Evolutionary conservation across 2,329 filamentous ascomycete species (phyloP), one percentile per base, ranked within the genome.

Genomic region (Ophiostoma tasmaniense): DNA sequence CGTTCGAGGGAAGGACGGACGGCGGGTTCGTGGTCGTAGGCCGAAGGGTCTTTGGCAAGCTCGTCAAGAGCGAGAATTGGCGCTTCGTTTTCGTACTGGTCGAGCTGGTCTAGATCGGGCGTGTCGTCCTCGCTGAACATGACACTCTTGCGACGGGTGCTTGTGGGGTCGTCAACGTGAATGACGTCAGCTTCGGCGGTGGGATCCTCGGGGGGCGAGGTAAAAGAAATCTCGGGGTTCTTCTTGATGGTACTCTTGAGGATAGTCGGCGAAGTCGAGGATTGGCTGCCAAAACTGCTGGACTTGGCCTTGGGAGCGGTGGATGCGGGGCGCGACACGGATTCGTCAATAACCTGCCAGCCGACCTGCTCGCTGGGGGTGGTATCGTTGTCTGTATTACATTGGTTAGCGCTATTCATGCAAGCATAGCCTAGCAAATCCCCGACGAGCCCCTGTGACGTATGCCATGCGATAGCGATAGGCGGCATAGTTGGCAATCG

Each of bases 21-120:
- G 17, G 93, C 95, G 28, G 95, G 92, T 67, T 91, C 88, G 75
- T 92, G 83, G 73, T 86, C 87, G 69, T 89, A 89, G 17, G 84
- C 84, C 42, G 85, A 84, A 0, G 88, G 86, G 68, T 90, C 86
- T 77, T 93, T 94, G 70, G 87, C 84, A 37, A 96, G 84, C 79
- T 98, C 93, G 75, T 98, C 95, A 0, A 91, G 85, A 8, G 95
- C 95, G 66, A 99, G 81, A 72, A 99, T 97, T 0, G 94, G 93
- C 35, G 89, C 88, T 50, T 85, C 85, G 75, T 90, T 89, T 22
- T 85, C 85, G 59, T 84, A 80, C 67, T 81, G 83, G 2, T 69
- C 71, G 11, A 64, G 25, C 20, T 64, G 61, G 33, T 64, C 61
- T 14, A 25, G 20, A 2, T 64, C 61, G 13, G 71, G 50, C 39